These are phyloP conservation scores for Globisporangium splendens DNA, from an alignment of 352 stramenopile species.

Conservation along the genomic window DNA sequence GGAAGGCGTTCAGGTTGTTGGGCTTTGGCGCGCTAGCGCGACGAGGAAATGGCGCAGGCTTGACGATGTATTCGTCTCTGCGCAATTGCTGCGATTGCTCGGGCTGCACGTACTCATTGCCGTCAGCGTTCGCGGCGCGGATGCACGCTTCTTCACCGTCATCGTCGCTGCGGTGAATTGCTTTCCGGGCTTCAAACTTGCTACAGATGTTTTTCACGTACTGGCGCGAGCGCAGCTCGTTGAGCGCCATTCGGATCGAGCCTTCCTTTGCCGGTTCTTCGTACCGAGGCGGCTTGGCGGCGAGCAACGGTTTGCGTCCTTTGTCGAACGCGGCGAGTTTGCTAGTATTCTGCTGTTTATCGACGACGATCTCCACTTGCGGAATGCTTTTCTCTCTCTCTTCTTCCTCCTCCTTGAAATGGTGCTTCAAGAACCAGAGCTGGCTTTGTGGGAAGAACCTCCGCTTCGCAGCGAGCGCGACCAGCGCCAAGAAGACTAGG, in stretches of 20 bases:
- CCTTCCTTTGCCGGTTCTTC: slow-evolving; percentile 11
- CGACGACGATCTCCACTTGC: slow-evolving; percentile 44
- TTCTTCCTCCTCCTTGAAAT: slow-evolving; percentile 29
- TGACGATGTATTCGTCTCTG: slow-evolving; percentile 2
- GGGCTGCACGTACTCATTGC: slow-evolving; percentile 14
- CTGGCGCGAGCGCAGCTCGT: slow-evolving; percentile 46
- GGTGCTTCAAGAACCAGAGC: slow-evolving; percentile 16
- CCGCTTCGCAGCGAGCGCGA: slow-evolving; percentile 16
- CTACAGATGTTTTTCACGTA: slow-evolving; percentile 52
- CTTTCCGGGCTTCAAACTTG: slow-evolving; percentile 35
- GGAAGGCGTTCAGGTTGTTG: slow-evolving; percentile 67
- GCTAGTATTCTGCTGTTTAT: slow-evolving; percentile 13
- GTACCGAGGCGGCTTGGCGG: slow-evolving; percentile 10
- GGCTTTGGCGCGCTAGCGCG: slow-evolving; percentile 25
- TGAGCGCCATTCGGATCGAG: slow-evolving; percentile 41
- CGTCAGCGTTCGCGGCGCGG: slow-evolving; percentile 6
- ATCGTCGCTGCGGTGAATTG: slow-evolving; percentile 13
- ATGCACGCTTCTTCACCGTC: slow-evolving; percentile 14
- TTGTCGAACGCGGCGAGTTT: background rate
- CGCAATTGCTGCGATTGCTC: slow-evolving; percentile 11
- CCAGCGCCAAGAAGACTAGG: slow-evolving; percentile 21
- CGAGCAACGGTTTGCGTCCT: slow-evolving; percentile 10
- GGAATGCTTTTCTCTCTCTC: background rate
- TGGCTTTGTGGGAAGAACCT: slow-evolving; percentile 21
- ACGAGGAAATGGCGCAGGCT: slow-evolving; percentile 5